Base-by-base conservation (phyloP, 768 basidiomycete genomes). In the Saitozyma podzolica region DNA sequence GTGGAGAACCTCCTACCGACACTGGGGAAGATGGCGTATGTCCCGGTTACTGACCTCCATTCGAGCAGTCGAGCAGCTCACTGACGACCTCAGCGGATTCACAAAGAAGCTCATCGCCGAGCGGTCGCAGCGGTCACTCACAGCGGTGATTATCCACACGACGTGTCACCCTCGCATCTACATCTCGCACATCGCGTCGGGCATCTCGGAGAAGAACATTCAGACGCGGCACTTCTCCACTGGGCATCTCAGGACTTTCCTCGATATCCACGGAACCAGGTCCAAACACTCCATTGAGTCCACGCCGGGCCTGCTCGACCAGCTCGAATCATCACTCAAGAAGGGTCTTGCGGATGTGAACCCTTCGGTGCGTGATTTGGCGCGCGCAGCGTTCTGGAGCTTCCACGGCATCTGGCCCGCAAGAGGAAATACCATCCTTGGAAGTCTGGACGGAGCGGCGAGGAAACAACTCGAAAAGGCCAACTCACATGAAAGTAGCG, bases 41-140 rank as follows among this genome's bases (percentile, higher is more conserved):
- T 71, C 40, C 20, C 20, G 41, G 43, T 19, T 43, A 14, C 56
- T 40, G 0, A 5, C 45, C n/a, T 47, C 11, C 6, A 1, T 13
- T 47, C 45, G 13, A 29, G 5, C 29, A 29, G 29, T 29, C 29
- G 29, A 29, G 29, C 45, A 17, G 55, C 54, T 63, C 43, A 40
- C 56, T 50, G 39, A 66, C 50, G 45, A 37, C 43, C 13, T 2
- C 60, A 73, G 76, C 39, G 87, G 87, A 8, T 87, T 90, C 58
- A 97, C 94, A 40, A 99, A 99, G 81, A 95, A 94, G 78, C 87
- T 97, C 53, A 85, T 87, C 20, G 91, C 89, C 5, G 88, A 91
- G 59, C 88, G 88, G 62, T 90, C 94, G 0, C 96, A 97, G 76
- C 82, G 84, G 2, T 83, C 86, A 1, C 84, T 91, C 9, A 83